These are phyloP conservation scores for Neoascochyta sp. DNA, from an alignment of 2,329 filamentous ascomycete species.

Conservation along the genomic window DNA sequence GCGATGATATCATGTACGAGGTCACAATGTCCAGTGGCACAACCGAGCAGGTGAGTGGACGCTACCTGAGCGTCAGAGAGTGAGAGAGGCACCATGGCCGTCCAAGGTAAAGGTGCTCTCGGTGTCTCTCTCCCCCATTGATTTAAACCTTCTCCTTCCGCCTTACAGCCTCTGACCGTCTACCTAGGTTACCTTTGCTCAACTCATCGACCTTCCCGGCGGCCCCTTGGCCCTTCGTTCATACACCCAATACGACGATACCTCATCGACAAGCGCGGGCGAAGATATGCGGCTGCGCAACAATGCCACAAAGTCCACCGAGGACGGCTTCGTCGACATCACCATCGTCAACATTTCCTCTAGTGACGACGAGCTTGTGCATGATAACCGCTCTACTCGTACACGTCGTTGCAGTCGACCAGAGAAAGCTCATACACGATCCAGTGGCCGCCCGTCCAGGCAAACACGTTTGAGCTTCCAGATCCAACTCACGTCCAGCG, in stretches of 20 bases:
- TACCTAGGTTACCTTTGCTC: conserved; percentile 45
- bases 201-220: conserved; percentile 45
- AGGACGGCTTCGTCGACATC: conserved; percentile 28
- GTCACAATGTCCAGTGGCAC: conserved; percentile 43
- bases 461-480: conserved; percentile 13
- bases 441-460: conserved; percentile 10
- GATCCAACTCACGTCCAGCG: conserved; percentile 16
- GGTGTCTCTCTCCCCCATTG: background rate
- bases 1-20: conserved; percentile 37
- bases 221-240: conserved; percentile 46
- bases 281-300: conserved; percentile 26
- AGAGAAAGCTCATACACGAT: background rate
- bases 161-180: background rate
- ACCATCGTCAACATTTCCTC: conserved; percentile 28
- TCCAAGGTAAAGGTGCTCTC: background rate
- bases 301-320: conserved; percentile 11
- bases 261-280: conserved; percentile 10
- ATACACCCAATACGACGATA: conserved; percentile 34
- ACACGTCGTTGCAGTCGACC: conserved; percentile 8
- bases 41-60: conserved; percentile 41
- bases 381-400: conserved; percentile 10
- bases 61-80: background rate
- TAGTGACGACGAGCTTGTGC: conserved; percentile 27
- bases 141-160: background rate
- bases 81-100: conserved; percentile 1